Evolutionary conservation across 768 basidiomycete genomes (phyloP).

Genomic region (Phylloporus sp.): DNA sequence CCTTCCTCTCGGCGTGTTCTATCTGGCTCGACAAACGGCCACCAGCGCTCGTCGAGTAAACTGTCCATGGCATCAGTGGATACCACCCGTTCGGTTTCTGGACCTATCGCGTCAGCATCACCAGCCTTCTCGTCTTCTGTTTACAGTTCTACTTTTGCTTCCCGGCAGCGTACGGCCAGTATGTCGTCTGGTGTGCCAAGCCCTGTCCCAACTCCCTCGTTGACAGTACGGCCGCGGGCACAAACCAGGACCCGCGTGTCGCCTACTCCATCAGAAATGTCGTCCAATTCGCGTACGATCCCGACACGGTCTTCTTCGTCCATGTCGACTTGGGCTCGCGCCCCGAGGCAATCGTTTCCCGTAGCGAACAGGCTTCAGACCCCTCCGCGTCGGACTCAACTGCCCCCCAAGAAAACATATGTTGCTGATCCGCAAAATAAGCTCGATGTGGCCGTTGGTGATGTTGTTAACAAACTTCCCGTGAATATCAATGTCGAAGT

Average conservation of each 20-base stretch:
- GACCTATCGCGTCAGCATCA: constrained; percentile 47
- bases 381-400: constrained; percentile 40
- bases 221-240: constrained; percentile 36
- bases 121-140: constrained; percentile 34
- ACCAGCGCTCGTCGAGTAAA: constrained; percentile 54
- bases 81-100: constrained; percentile 66
- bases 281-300: constrained; percentile 46
- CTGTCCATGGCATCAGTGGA: constrained; percentile 42
- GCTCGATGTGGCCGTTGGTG: constrained; percentile 88
- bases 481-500: constrained; percentile 81
- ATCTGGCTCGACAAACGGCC: constrained; percentile 44
- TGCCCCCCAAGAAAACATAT: constrained; percentile 60
- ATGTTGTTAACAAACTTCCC: constrained; percentile 84
- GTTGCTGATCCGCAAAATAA: constrained; percentile 87
- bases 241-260: constrained; percentile 49
- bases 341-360: constrained; percentile 61
- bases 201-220: constrained; percentile 31
- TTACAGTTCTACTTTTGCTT: constrained; percentile 69
- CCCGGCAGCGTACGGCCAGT: constrained; percentile 79
- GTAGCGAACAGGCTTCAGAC: constrained; percentile 41
- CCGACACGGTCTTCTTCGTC: constrained; percentile 42
- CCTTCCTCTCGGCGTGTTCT: constrained; percentile 45
- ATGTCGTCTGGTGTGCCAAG: constrained; percentile 42
- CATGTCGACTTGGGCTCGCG: constrained; percentile 63
- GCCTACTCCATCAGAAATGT: constrained; percentile 61